These are phyloP conservation scores for Fusarium nygamai DNA, from an alignment of 2,329 filamentous ascomycete species.

Conservation along the genomic window DNA sequence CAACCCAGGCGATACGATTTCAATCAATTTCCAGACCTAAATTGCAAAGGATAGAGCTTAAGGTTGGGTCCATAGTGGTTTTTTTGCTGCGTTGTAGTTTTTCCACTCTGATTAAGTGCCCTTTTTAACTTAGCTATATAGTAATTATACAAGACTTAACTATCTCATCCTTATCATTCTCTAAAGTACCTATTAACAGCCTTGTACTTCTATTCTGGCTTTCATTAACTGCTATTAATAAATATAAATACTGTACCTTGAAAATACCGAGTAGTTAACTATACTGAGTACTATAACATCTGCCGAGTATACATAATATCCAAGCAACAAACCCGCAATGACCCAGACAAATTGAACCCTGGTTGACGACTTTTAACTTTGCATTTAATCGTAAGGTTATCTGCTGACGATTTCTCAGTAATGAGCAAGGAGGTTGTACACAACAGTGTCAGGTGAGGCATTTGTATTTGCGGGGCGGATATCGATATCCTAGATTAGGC, in stretches of 20 bases:
- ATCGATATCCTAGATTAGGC: too few relatives aligned
- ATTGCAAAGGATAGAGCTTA: not conserved
- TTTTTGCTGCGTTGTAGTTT: not conserved
- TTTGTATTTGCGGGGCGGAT: too few relatives aligned
- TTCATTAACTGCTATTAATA: too few relatives aligned
- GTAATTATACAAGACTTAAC: not conserved
- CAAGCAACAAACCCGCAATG: not conserved
- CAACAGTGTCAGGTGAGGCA: not conserved
- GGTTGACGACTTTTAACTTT: too few relatives aligned
- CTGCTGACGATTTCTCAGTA: not conserved
- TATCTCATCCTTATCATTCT: accelerated
- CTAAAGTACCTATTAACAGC: accelerated
- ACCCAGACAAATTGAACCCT: not conserved
- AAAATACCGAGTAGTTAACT: too few relatives aligned
- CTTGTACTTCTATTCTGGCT: not conserved
- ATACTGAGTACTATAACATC: not conserved
- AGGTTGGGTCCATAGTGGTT: not conserved
- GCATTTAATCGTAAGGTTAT: not conserved
- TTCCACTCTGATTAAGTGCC: not conserved
- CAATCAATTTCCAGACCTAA: not conserved
- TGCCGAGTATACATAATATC: not conserved
- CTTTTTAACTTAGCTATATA: not conserved
- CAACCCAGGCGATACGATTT: not conserved
- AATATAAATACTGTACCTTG: too few relatives aligned
- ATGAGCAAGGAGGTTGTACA: not conserved